phyloP scores from a whole-genome alignment of 192 early-diverging fungal species.

The Coemansia interrupta region DNA sequence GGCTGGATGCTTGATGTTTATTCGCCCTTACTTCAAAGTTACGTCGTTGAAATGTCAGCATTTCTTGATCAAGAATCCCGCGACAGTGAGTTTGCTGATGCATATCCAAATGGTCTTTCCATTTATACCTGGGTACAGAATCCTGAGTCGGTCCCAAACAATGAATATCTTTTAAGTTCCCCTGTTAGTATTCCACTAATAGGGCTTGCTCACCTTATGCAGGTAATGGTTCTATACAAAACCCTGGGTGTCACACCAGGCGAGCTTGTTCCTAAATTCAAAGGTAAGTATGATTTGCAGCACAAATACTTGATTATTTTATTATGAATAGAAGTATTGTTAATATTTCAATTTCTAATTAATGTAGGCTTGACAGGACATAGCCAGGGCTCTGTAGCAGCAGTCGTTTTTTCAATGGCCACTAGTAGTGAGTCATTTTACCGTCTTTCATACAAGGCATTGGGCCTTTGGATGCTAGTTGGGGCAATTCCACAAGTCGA shows the following conservation, averaged over 20 bases:
- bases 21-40: neutral
- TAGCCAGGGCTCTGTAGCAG: too few relatives aligned
- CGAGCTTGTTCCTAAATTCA: neutral
- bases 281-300: too few relatives aligned
- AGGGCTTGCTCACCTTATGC: neutral
- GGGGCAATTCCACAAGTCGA: neutral
- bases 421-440: too few relatives aligned
- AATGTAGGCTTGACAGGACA: neutral
- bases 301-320: too few relatives aligned
- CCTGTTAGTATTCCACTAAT: neutral
- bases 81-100: neutral
- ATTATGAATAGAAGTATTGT: too few relatives aligned
- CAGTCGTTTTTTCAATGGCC: too few relatives aligned
- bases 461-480: neutral
- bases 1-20: neutral
- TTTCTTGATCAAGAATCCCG: neutral
- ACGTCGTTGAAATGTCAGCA: neutral
- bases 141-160: neutral
- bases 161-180: neutral
- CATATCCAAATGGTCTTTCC: neutral
- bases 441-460: too few relatives aligned
- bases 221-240: slow-evolving; percentile 1
- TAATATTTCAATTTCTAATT: too few relatives aligned
- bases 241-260: neutral
- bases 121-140: neutral